Base-by-base conservation (phyloP, 2,329 filamentous ascomycete genomes). In the Hymenoscyphus linearis region DNA sequence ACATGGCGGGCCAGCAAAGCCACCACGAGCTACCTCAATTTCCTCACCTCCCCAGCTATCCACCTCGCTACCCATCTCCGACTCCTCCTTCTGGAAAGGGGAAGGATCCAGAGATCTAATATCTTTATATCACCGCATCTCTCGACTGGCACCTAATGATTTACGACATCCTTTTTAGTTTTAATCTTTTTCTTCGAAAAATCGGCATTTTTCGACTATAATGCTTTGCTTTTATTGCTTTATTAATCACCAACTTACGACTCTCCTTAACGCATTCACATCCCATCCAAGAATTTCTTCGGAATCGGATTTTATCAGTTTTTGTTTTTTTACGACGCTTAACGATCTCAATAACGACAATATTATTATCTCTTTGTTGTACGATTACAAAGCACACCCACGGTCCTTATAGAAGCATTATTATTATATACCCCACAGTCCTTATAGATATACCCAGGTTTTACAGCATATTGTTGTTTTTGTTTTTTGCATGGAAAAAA, bases 81-180 rank as follows among this genome's bases (percentile, higher is more conserved):
- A 63, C 60, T 52, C 62, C 66, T 53, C 62, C 65, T 53, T 61
- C 65, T 13, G 66, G 66, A 61, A 71, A 72, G 60, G 71, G 71
- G 36, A 73, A 73, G 66, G 67, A 66, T 61, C 70, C 67, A 57
- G 69, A 67, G 64, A 66, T 44, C 63, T 72, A 68, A 72, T 69
- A 57, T 34, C 65, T 64, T 57, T 50, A 50, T 52, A 47, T 27
- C 59, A 57, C 36, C 55, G 27, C 27, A 57, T 25, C 36, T 44
- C 44, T 40, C 52, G 47, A 59, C 40, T 10, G 18, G 52, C 36
- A 58, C 62, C 52, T 61, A 14, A 60, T 62, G 40, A 65, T 59
- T 69, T 63, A 66, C 61, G 66, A 65, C 56, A 26, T 58, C 36
- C 53, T 56, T 61, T 53, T 52, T 27, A 52, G 27, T 50, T 40